Percentiles rank a stretch among this genome's conserved stretches.
Conservation (phyloP, 2,329 filamentous ascomycete species). For the Fusarium pininemorale region DNA sequence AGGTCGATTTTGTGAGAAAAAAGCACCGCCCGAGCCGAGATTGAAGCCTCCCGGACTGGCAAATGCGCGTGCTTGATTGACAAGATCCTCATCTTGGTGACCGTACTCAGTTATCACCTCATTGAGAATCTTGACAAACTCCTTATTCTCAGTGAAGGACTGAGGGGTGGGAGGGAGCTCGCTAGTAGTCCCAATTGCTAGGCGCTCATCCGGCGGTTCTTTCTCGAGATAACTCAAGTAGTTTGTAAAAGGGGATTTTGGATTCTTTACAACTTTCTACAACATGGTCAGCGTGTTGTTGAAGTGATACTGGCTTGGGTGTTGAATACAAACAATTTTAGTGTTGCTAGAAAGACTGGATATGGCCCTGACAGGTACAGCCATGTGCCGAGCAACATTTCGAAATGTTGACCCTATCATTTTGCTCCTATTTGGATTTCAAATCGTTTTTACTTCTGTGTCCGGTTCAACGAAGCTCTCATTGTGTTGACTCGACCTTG, state of each 20-base stretch:
- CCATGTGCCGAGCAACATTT: conserved; percentile 30
- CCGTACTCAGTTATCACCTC: conserved; percentile 65
- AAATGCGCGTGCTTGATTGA: conserved; percentile 67
- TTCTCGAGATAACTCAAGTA: conserved; percentile 69
- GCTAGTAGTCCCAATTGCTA: conserved; percentile 69
- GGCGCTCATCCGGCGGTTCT: conserved; percentile 60
- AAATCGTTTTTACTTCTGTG: neutral
- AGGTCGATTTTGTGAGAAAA: conserved; percentile 56
- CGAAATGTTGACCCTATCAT: conserved; percentile 44
- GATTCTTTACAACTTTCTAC: conserved; percentile 67
- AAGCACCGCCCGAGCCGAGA: conserved; percentile 61
- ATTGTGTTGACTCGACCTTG: neutral
- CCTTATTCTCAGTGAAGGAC: conserved; percentile 67
- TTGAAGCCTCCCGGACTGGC: conserved; percentile 65
- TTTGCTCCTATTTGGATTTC: conserved; percentile 7
- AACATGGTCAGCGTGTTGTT: conserved; percentile 20
- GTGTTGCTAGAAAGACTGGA: conserved; percentile 61
- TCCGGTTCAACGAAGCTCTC: neutral
- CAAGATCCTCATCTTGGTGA: conserved; percentile 63
- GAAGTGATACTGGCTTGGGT: neutral
- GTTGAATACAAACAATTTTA: conserved; percentile 58
- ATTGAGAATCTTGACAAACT: conserved; percentile 68
- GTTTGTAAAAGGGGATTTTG: conserved; percentile 56
- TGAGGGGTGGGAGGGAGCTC: conserved; percentile 68
- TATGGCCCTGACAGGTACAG: conserved; percentile 46